Conservation (phyloP, 257 asterid species). For the Jaltomata sinuosa region DNA sequence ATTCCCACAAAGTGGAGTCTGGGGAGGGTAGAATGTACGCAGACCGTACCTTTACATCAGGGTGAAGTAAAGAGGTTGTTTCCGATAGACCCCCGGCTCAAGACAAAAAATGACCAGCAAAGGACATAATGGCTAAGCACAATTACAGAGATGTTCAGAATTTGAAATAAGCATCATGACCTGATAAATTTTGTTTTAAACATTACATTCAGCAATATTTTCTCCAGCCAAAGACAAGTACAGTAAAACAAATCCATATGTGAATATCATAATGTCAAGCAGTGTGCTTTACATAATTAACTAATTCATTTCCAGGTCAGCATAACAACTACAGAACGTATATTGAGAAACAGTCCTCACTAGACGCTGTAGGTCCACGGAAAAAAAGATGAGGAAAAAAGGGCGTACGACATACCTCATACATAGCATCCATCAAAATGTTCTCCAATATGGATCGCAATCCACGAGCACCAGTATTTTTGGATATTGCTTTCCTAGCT, state of each 20-base stretch:
- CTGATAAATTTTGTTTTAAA: background rate
- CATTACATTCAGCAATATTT: background rate
- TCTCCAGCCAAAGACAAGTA: background rate
- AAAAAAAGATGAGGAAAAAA: background rate
- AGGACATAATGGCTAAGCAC: too few species aligned
- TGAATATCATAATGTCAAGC: background rate
- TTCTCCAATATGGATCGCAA: slow-evolving; percentile 83
- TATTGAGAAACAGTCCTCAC: background rate
- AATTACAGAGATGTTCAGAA: background rate
- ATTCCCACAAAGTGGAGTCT: too few species aligned
- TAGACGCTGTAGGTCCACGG: background rate
- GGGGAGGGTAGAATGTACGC: too few species aligned
- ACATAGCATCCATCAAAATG: slow-evolving; percentile 95
- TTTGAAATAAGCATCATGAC: background rate
- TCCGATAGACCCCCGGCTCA: too few species aligned
- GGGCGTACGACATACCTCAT: slow-evolving; percentile 49
- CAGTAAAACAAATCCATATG: background rate
- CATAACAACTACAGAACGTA: background rate
- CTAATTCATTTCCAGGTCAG: background rate
- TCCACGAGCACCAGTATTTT: slow-evolving; percentile 97
- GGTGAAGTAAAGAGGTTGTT: too few species aligned
- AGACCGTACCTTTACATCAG: too few species aligned
- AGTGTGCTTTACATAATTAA: background rate
- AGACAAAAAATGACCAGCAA: too few species aligned
- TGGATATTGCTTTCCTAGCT: slow-evolving; percentile 75